Evolutionary conservation across 2,329 filamentous ascomycete species (phyloP).

Genomic region (Knufia fluminis): DNA sequence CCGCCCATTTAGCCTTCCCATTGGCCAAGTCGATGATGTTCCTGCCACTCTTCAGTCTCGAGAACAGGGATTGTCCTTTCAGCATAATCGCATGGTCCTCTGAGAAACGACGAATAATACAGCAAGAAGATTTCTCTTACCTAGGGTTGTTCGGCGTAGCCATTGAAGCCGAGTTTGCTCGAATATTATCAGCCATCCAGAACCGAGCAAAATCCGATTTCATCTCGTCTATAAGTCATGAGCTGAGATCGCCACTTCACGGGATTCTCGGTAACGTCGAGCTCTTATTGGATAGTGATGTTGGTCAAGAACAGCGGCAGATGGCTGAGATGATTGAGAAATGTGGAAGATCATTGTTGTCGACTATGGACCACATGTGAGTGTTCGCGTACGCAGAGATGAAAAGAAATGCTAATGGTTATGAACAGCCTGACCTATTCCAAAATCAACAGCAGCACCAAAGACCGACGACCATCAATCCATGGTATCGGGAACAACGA

Average conservation of each 20-base stretch:
- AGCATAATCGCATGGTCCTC: not conserved
- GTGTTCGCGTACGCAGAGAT: not conserved
- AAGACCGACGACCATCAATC: conserved; percentile 11
- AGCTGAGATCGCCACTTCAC: conserved; percentile 41
- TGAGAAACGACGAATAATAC: not conserved
- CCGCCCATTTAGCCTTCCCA: not conserved
- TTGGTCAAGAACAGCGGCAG: conserved; percentile 32
- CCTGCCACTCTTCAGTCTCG: not conserved
- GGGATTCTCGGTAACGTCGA: conserved; percentile 43
- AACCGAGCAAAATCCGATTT: conserved; percentile 39
- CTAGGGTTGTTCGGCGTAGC: not conserved
- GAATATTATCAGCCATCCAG: not conserved
- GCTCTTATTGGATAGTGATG: conserved; percentile 38
- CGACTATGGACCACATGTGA: conserved; percentile 35
- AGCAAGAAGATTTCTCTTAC: not conserved
- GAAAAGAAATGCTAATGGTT: not conserved
- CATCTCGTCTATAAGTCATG: conserved; percentile 44
- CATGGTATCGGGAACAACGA: conserved; percentile 11
- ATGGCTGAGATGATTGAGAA: conserved; percentile 41
- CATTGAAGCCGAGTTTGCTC: not conserved
- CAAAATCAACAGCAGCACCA: conserved; percentile 28
- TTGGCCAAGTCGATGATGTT: not conserved
- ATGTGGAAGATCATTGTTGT: conserved; percentile 43
- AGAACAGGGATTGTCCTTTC: not conserved
- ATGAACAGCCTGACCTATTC: conserved; percentile 25